Conservation (phyloP, 495 filamentous ascomycete genomes). For the Elasticomyces elasticus region DNA sequence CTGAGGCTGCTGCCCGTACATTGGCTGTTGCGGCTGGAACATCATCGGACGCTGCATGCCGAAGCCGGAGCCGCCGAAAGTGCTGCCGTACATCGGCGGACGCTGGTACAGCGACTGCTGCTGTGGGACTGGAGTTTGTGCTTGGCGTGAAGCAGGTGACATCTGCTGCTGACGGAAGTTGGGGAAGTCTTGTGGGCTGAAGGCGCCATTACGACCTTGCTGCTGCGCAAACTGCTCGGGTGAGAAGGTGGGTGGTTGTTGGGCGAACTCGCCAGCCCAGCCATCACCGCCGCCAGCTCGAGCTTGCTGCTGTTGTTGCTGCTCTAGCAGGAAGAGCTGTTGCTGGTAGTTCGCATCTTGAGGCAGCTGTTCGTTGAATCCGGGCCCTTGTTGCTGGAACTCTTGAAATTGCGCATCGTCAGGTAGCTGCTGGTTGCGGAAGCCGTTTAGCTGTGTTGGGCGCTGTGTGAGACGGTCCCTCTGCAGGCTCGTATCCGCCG, state of each 20-base stretch:
- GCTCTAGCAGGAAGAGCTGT: constrained; percentile 43
- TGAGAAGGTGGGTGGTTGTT: constrained; percentile 51
- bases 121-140: constrained; percentile 31
- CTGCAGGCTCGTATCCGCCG: constrained; percentile 89
- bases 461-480: constrained; percentile 56
- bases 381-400: constrained; percentile 15
- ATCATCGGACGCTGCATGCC: constrained; percentile 33
- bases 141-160: neutral
- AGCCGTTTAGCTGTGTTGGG: constrained; percentile 6
- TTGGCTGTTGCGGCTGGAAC: constrained; percentile 31
- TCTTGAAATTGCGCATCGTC: constrained; percentile 19
- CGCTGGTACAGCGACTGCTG: constrained; percentile 46
- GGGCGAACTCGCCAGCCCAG: constrained; percentile 61
- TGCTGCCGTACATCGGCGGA: constrained; percentile 49
- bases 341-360: constrained; percentile 1
- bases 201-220: constrained; percentile 29
- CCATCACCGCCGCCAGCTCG: constrained; percentile 18
- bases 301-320: constrained; percentile 34
- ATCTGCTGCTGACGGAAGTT: constrained; percentile 15
- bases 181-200: constrained; percentile 70
- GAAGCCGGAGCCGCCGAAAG: constrained; percentile 28
- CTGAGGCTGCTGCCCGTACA: constrained; percentile 43
- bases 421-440: constrained; percentile 11
- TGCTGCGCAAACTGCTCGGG: constrained; percentile 45
- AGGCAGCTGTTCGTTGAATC: constrained; percentile 4